phyloP scores from a whole-genome alignment of 495 filamentous ascomycete species.

The Bathelium albidoporum region DNA sequence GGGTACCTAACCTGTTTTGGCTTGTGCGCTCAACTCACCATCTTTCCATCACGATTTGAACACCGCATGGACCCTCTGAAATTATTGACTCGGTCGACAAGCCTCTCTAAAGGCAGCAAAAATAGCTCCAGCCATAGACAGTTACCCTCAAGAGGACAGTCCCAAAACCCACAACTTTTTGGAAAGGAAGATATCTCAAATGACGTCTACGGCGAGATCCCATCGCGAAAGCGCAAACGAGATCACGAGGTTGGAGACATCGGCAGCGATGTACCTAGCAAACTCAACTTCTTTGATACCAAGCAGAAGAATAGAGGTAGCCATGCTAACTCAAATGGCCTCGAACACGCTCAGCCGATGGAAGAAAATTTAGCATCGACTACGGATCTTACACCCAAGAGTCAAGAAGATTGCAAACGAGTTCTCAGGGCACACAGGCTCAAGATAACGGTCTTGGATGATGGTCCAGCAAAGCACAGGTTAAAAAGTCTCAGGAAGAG shows the following conservation, averaged over 20 bases:
- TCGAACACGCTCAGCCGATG: conserved; percentile 2
- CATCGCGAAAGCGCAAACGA: conserved; percentile 28
- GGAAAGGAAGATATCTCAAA: conserved; percentile 26
- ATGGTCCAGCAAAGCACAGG: conserved; percentile 31
- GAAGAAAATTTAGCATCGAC: conserved; percentile 3
- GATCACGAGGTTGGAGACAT: conserved; percentile 9
- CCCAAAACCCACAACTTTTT: conserved; percentile 46
- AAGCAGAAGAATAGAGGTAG: neutral
- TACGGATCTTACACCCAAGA: conserved; percentile 12
- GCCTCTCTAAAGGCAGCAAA: conserved; percentile 27
- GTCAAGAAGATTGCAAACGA: conserved; percentile 58
- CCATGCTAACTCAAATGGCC: neutral
- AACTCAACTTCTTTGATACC: conserved; percentile 29
- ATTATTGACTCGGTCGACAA: conserved; percentile 55
- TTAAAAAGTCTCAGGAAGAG: conserved; percentile 36
- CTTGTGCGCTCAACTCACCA: too few relatives aligned
- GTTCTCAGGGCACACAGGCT: conserved; percentile 75
- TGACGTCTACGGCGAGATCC: conserved; percentile 19
- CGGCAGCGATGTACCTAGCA: conserved; percentile 10
- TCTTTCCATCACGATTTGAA: neutral
- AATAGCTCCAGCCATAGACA: conserved; percentile 27
- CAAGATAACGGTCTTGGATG: conserved; percentile 55
- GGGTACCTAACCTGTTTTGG: too few relatives aligned
- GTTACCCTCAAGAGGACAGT: conserved; percentile 44
- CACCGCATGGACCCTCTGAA: conserved; percentile 53